phyloP scores from a whole-genome alignment of 371 early-diverging fungal genomes.

The Dichotomocladium elegans region DNA sequence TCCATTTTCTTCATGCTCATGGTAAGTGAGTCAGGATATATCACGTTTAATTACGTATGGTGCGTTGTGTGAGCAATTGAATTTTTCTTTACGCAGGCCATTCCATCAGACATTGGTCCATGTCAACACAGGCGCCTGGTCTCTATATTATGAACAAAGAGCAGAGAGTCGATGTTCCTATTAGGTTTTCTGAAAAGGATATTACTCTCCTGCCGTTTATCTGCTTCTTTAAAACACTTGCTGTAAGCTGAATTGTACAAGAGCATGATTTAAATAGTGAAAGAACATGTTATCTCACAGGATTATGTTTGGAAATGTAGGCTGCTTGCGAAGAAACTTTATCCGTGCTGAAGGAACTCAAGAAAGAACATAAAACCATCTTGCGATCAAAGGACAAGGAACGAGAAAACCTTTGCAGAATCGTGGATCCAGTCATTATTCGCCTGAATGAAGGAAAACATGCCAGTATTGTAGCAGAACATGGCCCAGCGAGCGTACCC shows the following conservation, averaged over 20 bases:
- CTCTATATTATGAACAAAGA: slow-evolving; percentile 28
- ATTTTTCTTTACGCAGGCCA: slow-evolving; percentile 19
- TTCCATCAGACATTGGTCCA: slow-evolving; percentile 25
- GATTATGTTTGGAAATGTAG: slow-evolving; percentile 15
- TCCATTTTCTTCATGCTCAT: slow-evolving; percentile 23
- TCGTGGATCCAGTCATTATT: slow-evolving; percentile 18
- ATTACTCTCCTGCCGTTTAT: slow-evolving; percentile 21
- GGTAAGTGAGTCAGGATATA: slow-evolving; percentile 22
- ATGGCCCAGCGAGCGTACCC: slow-evolving; percentile 20
- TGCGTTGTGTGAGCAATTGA: too few species aligned
- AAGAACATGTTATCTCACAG: slow-evolving; percentile 18
- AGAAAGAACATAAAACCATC: slow-evolving; percentile 17
- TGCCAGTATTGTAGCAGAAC: slow-evolving; percentile 13
- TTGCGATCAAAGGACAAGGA: slow-evolving; percentile 18
- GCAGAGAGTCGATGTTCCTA: slow-evolving; percentile 20
- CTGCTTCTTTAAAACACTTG: slow-evolving; percentile 27
- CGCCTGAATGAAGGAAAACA: slow-evolving; percentile 24
- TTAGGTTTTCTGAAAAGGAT: slow-evolving; percentile 20
- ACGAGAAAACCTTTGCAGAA: slow-evolving; percentile 17
- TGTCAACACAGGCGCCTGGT: slow-evolving; percentile 23
- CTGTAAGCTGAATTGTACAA: slow-evolving; percentile 22
- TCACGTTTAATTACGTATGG: slow-evolving; percentile 12
- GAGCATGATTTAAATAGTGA: slow-evolving; percentile 15
- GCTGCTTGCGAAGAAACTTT: slow-evolving; percentile 22
- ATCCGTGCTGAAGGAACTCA: slow-evolving; percentile 13